A percentile compares a stretch with the other conserved stretches of the same genome.
Conservation (phyloP, 2,329 filamentous ascomycete genomes). For the Curvularia eragrostidis region DNA sequence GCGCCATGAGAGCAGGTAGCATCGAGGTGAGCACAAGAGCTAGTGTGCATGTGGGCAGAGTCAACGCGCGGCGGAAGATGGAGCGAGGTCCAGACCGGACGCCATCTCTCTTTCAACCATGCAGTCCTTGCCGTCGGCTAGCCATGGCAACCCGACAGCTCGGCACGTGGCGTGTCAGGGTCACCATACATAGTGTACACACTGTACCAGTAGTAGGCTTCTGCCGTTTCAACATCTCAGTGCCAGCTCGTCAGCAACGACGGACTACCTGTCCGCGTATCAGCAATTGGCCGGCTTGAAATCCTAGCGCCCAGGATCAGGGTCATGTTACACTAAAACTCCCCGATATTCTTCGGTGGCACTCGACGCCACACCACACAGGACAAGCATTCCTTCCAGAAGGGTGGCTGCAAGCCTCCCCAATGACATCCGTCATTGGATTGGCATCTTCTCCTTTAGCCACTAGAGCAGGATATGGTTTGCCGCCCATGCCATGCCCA, state of each 20-base stretch:
- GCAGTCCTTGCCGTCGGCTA: slow-evolving; percentile 6
- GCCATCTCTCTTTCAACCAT: not conserved
- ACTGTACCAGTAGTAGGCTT: no score
- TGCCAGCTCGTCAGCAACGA: not conserved
- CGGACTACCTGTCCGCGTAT: not conserved
- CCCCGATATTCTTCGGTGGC: slow-evolving; percentile 13
- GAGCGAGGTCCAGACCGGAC: slow-evolving; percentile 12
- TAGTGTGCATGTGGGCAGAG: not conserved
- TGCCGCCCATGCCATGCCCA: not conserved
- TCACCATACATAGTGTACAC: no score
- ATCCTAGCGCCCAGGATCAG: not conserved
- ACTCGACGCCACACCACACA: not conserved
- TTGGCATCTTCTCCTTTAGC: not conserved
- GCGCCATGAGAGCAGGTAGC: not conserved
- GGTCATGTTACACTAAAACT: slow-evolving; percentile 4
- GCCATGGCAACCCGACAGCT: slow-evolving; percentile 4
- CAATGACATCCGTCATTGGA: not conserved
- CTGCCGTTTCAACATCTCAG: slow-evolving; percentile 5
- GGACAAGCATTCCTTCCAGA: slow-evolving; percentile 5
- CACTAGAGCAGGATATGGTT: not conserved
- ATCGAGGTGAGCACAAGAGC: no score
- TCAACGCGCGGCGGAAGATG: slow-evolving; percentile 7
- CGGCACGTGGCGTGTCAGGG: slow-evolving; percentile 10
- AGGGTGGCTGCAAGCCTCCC: slow-evolving; percentile 2
- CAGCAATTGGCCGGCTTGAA: not conserved